Conservation (phyloP, 352 stramenopile species). For the Peronosclerospora sorghi region DNA sequence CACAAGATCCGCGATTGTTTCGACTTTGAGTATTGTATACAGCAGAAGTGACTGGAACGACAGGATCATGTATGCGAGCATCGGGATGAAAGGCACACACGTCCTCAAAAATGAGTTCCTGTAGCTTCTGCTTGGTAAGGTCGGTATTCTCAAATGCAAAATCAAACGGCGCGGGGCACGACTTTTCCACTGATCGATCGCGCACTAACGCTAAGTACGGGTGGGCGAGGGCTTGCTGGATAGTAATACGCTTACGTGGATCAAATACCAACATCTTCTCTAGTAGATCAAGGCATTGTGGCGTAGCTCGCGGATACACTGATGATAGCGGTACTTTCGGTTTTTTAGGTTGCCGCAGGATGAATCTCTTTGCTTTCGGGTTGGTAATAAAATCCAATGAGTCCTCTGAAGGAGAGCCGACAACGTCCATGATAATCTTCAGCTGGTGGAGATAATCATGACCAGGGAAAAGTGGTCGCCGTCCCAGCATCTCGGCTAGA, state of each 20-base stretch:
- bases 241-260: slow-evolving; percentile 77
- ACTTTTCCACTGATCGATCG: slow-evolving; percentile 61
- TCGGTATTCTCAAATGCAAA: slow-evolving; percentile 84
- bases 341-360: slow-evolving; percentile 81
- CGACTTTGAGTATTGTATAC: slow-evolving; percentile 10
- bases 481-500: slow-evolving; percentile 77
- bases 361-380: slow-evolving; percentile 83
- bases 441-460: slow-evolving; percentile 83
- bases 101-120: slow-evolving; percentile 88
- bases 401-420: slow-evolving; percentile 68
- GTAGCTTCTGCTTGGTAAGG: slow-evolving; percentile 84
- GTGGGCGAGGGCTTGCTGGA: slow-evolving; percentile 65
- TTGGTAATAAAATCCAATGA: slow-evolving; percentile 84
- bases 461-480: slow-evolving; percentile 72
- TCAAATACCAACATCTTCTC: slow-evolving; percentile 92
- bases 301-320: slow-evolving; percentile 77
- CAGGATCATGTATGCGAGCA: slow-evolving; percentile 36
- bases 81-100: slow-evolving; percentile 84
- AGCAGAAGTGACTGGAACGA: slow-evolving; percentile 2
- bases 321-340: slow-evolving; percentile 69
- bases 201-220: slow-evolving; percentile 72
- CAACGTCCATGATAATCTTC: slow-evolving; percentile 87
- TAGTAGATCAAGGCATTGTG: slow-evolving; percentile 82
- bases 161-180: slow-evolving; percentile 70
- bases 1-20: slow-evolving; percentile 5